Evolutionary conservation across 768 basidiomycete genomes (phyloP), one percentile per base, ranked within the genome.

Genomic region (Aureoboletus auriporus): DNA sequence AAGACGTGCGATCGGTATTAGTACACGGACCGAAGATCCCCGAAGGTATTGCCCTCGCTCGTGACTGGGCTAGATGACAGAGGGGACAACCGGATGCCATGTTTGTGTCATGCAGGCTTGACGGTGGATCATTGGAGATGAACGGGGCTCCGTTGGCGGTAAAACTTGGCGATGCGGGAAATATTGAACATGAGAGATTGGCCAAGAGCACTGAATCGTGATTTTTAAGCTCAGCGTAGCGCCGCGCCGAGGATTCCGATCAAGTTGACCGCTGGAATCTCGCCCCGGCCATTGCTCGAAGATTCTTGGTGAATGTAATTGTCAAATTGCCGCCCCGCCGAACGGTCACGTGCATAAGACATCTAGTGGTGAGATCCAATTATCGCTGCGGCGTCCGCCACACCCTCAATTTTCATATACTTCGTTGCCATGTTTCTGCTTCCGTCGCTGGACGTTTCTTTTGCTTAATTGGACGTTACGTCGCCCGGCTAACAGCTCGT

Each of bases 371-470:
- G 33, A 12, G 33, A 33, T 33, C 33, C 14, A 14, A 13, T 33
- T 33, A 33, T 33, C 31, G 31, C 46, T 58, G 61, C 59, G 58
- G 60, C 49, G 53, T 61, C 46, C 56, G 59, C 59, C 59, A 61
- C 60, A 52, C 38, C 37, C 36, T 42, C 44, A 27, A 33, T 14
- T 45, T 47, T 52, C 47, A 39, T 46, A 30, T 44, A n/a, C 52
- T 37, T 60, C 43, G 61, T 62, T 63, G 55, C 54, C 47, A 58
- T 52, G 52, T 23, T 48, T 47, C 49, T 41, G 33, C 51, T 54
- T 51, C 59, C 46, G 44, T 63, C 42, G 23, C 40, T 46, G 31
- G 59, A 64, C 61, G 44, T 52, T 52, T 44, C 59, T 41, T 55
- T 48, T 47, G 50, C 59, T 64, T 58, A 56, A 34, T 47, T 54